phyloP scores from a whole-genome alignment of 768 basidiomycete species.

The Lactifluus hygrophoroides region DNA sequence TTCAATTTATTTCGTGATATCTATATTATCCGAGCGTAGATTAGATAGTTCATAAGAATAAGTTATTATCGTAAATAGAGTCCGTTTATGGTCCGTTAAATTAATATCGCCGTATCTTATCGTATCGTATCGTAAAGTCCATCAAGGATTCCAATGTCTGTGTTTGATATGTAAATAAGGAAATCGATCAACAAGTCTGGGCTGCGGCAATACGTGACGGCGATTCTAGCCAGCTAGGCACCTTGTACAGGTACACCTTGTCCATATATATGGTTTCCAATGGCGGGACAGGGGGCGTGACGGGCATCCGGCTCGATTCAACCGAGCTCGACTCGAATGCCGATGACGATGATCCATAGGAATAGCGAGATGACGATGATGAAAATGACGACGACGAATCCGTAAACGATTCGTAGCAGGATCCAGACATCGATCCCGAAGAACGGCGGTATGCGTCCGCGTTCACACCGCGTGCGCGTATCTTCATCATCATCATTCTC shows the following conservation, averaged over 20 bases:
- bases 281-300: slow-evolving; percentile 3
- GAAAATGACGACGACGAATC: not conserved
- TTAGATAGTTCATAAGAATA: not conserved
- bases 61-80: too few species aligned
- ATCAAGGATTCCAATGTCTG: not conserved
- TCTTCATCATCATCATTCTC: not conserved
- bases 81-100: too few species aligned
- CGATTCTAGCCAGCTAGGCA: not conserved
- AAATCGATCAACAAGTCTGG: not conserved
- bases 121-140: slow-evolving; percentile 1
- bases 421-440: not conserved
- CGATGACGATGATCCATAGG: not conserved
- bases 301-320: not conserved
- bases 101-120: not conserved
- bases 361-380: not conserved
- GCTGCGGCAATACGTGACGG: not conserved
- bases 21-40: too few species aligned
- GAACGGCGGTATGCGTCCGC: not conserved
- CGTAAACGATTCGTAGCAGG: not conserved
- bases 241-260: too few species aligned
- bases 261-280: not conserved
- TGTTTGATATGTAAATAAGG: too few species aligned
- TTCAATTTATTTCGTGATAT: too few species aligned
- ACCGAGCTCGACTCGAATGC: slow-evolving; percentile 1
- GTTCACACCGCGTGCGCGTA: not conserved